Percentiles rank a stretch among this genome's conserved stretches.
phyloP scores from a whole-genome alignment of 164 flowering plant species.

The Macadamia tetraphylla region DNA sequence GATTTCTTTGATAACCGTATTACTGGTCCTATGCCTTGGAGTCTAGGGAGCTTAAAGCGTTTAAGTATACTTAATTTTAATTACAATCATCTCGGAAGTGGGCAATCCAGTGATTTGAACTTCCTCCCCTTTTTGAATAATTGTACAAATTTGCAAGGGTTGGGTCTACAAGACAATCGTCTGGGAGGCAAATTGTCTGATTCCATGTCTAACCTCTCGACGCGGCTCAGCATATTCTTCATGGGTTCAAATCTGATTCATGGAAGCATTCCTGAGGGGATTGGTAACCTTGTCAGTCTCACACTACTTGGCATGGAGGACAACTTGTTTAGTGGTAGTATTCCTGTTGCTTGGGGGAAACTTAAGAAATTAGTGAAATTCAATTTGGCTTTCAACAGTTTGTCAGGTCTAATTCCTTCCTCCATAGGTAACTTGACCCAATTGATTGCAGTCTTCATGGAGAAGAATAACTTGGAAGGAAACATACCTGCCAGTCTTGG shows the following conservation, averaged over 20 bases:
- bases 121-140: conserved; percentile 29
- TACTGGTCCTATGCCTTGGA: conserved; percentile 13
- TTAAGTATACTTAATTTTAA: conserved; percentile 13
- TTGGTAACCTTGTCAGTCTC: conserved; percentile 15
- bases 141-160: conserved; percentile 16
- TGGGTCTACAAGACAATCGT: conserved; percentile 24
- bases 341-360: conserved; percentile 23
- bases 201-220: neutral
- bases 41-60: conserved; percentile 11
- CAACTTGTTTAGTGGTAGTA: conserved; percentile 3
- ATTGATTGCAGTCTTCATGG: conserved; percentile 12
- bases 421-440: conserved; percentile 24
- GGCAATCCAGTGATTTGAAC: conserved; percentile 18
- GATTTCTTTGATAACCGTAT: conserved; percentile 17
- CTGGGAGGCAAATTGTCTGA: conserved; percentile 29
- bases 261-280: too few species aligned
- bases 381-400: conserved; percentile 4
- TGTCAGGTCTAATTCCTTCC: conserved; percentile 26
- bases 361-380: conserved; percentile 15
- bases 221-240: too few species aligned
- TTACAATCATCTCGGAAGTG: conserved; percentile 17
- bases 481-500: conserved; percentile 30
- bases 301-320: conserved; percentile 9
- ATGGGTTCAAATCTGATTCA: too few species aligned
- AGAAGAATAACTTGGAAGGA: neutral